Evolutionary conservation across 179 eudicot genomes (phyloP).

Genomic region (Spinacia oleracea): DNA sequence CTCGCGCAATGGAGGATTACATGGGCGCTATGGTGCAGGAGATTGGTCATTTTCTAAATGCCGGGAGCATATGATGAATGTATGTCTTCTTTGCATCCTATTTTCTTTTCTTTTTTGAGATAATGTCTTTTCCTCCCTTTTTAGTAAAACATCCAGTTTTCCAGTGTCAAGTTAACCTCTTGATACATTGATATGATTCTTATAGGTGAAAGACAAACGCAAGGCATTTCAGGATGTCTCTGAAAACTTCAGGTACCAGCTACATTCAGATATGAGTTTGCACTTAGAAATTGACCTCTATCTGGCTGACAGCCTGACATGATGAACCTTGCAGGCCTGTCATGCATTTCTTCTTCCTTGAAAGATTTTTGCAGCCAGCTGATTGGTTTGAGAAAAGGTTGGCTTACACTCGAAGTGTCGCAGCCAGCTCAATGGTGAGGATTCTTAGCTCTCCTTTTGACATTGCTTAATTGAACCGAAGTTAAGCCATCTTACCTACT

Average conservation of each 20-base stretch:
- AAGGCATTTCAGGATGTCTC: conserved; percentile 86
- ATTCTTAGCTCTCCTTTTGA: conserved; percentile 13
- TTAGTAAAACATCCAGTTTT: neutral
- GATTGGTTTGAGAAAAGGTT: conserved; percentile 98
- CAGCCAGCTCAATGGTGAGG: conserved; percentile 94
- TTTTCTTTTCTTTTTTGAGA: conserved; percentile 9
- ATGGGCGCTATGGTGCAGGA: conserved; percentile 88
- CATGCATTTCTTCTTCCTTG: conserved; percentile 94
- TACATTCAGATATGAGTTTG: neutral
- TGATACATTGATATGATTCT: conserved; percentile 6
- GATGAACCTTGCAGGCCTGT: conserved; percentile 70
- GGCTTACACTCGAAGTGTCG: conserved; percentile 94
- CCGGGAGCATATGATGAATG: conserved; percentile 87
- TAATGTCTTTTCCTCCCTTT: conserved; percentile 3
- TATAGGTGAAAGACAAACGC: conserved; percentile 80
- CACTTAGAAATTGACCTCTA: conserved; percentile 1
- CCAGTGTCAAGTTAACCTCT: neutral
- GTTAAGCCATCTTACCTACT: neutral
- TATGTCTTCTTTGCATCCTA: conserved; percentile 31
- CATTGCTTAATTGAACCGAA: neutral
- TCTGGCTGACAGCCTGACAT: conserved; percentile 35
- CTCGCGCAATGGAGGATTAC: conserved; percentile 93
- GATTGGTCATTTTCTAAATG: conserved; percentile 95
- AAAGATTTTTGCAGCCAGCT: conserved; percentile 89
- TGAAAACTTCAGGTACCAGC: conserved; percentile 69